Percentiles rank a stretch among this genome's conserved stretches.
Conservation (phyloP, 148 eudicot species). For the Heliosperma pusillum region DNA sequence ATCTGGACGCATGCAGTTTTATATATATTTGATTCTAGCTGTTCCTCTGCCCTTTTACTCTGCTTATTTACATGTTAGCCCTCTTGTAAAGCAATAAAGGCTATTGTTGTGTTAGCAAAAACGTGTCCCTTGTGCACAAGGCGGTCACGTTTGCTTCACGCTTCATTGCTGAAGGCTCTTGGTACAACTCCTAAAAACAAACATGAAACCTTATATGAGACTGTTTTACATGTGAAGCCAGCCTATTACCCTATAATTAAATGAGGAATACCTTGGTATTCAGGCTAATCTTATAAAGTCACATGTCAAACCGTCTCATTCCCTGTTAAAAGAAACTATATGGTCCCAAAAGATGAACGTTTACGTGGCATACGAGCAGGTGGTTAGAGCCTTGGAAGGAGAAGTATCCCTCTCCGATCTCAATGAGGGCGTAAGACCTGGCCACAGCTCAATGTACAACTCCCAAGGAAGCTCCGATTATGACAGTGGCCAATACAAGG, state of each 20-base stretch:
- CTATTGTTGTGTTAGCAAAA: background rate
- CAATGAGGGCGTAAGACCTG: conserved; percentile 72
- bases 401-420: conserved; percentile 81
- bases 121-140: background rate
- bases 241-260: background rate
- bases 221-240: background rate
- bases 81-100: background rate
- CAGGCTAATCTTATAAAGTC: background rate
- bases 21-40: background rate
- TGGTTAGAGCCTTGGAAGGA: conserved; percentile 93
- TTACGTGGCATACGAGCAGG: conserved; percentile 38
- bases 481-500: conserved; percentile 69
- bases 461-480: conserved; percentile 83
- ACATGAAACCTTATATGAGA: background rate
- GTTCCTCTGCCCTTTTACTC: background rate
- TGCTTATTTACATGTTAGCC: no score
- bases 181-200: background rate
- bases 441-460: conserved; percentile 68
- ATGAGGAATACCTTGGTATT: background rate
- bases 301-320: no score
- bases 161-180: background rate
- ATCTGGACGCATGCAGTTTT: background rate
- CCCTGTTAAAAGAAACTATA: no score
- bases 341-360: conserved; percentile 1
- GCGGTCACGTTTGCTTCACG: background rate